A percentile compares a stretch with the other conserved stretches of the same genome.
These are phyloP conservation scores for Zygoascus ofunaensis DNA, from an alignment of 805 yeast species.

Conservation along the genomic window DNA sequence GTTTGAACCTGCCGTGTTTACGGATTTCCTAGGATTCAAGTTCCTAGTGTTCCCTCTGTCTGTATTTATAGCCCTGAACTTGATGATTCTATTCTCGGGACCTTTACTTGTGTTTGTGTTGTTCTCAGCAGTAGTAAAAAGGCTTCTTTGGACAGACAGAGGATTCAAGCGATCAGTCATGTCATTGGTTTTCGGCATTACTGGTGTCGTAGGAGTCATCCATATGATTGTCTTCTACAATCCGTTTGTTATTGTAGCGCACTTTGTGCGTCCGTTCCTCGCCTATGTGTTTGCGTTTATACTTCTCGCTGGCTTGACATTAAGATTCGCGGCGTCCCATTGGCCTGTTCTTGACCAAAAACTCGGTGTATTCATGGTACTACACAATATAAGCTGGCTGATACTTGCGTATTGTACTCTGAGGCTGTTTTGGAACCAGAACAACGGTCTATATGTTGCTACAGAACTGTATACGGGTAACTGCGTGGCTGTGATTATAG, in stretches of 20 bases:
- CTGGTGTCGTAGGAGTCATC: slow-evolving; percentile 31
- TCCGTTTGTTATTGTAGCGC: slow-evolving; percentile 45
- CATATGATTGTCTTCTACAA: slow-evolving; percentile 35
- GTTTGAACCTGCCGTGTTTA: slow-evolving; percentile 44
- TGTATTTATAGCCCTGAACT: slow-evolving; percentile 42
- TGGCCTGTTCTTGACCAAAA: slow-evolving; percentile 52
- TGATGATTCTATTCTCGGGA: slow-evolving; percentile 41
- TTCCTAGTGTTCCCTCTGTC: slow-evolving; percentile 48
- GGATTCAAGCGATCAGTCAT: slow-evolving; percentile 17
- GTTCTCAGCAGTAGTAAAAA: slow-evolving; percentile 35
- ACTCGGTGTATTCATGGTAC: slow-evolving; percentile 45
- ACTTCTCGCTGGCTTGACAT: slow-evolving; percentile 45
- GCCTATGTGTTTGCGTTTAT: slow-evolving; percentile 40
- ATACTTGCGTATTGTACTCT: slow-evolving; percentile 43
- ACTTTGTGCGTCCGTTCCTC: slow-evolving; percentile 41
- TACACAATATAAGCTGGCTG: slow-evolving; percentile 50
- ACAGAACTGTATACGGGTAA: slow-evolving; percentile 33
- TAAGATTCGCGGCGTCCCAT: slow-evolving; percentile 37
- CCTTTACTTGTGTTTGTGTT: slow-evolving; percentile 48
- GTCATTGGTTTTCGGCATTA: slow-evolving; percentile 40
- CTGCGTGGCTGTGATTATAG: slow-evolving; percentile 33
- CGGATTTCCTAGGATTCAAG: slow-evolving; percentile 52
- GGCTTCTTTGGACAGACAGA: not conserved
- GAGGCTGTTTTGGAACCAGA: slow-evolving; percentile 39
- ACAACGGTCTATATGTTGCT: slow-evolving; percentile 35